Base-by-base conservation (phyloP, 441 rosid species). In the Iberis amara region DNA sequence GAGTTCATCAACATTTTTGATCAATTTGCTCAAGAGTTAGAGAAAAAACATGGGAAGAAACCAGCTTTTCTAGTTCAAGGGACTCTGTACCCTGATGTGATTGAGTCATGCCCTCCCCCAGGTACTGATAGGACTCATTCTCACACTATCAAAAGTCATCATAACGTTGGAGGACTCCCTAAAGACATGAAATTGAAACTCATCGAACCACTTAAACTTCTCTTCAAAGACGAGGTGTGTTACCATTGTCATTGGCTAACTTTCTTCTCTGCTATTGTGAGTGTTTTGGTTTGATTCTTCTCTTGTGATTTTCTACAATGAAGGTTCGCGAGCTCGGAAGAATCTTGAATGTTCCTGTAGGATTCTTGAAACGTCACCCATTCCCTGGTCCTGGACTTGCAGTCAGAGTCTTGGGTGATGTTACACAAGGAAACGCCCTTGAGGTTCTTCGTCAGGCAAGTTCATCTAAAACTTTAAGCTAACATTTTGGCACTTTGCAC, bases 351-450 rank as follows among this genome's bases (percentile, higher is more conserved):
- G 94, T 83, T 59, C 95, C 92, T 0, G 85, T 68, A 61, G 86
- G 72, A 47, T 88, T 88, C 66, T 58, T 91, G 45, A 88, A 85
- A 79, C 94, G 86, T 9, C 96, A 86, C 38, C 98, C 96, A 12
- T 91, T 91, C 70, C 98, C 95, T 1, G 94, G 98, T 33, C 98
- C 95, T 59, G 98, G 94, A 47, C 96, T 91, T 39, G 96, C 95
- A 0, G 95, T 88, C 32, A 79, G 91, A 69, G 82, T 92, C 64
- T 69, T 88, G 63, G 98, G 94, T 0, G 96, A 91, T 49, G 86
- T 82, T 28, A 88, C 95, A 38, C 75, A 83, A 76, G 90, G 87
- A 74, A 79, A 79, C 67, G 86, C 96, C 21, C 78, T 91, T 12
- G 95, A 91, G 31, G 67, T 82, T 63, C 88, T 91, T 23, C 94